Evolutionary conservation across 75 land plant species (phyloP), one percentile per base, ranked within the genome.

Genomic region (Pinus taeda): DNA sequence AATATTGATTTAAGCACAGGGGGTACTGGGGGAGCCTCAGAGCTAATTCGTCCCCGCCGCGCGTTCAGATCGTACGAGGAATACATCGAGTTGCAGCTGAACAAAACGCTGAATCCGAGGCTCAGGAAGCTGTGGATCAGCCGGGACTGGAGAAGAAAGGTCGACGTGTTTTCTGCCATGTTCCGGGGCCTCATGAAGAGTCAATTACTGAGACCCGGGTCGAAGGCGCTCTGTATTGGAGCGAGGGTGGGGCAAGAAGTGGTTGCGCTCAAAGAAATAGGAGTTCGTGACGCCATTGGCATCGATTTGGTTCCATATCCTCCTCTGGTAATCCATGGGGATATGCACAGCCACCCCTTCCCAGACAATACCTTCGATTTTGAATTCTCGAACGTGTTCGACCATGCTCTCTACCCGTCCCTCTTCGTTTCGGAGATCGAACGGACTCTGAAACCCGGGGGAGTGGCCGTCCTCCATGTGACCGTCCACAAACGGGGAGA

Each of bases 381-480:
- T 77, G 98, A 91, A 71, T 95, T 95, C 86, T 95, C 98, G 15
- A 95, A 95, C 80, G 93, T 91, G 59, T 89, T 95, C 78, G 93
- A 95, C 64, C 92, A 91, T 77, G 95, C 96, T 60, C 85, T 93
- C 12, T 93, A 89, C 67, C 92, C 98, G 74, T 78, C 82, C 2
- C 62, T 55, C 59, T 92, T 95, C 75, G 95, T 87, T 17, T 82
- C 77, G 69, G 93, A 95, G 89, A 85, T 95, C 71, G 92, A 93
- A 74, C 81, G 98, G 78, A 93, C 95, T 69, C 78, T 95, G 36
- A 88, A 81, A 76, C 88, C 90, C 20, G 88, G 85, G 4, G 98
- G 98, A 42, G 81, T 91, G 4, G 89, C 89, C 61, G 90, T 88
- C 12, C 53, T 95, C 58, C 98, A 95, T 73, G 87, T 91, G 64